Conservation (phyloP, 768 basidiomycete species). For the Filobasidium floriforme region DNA sequence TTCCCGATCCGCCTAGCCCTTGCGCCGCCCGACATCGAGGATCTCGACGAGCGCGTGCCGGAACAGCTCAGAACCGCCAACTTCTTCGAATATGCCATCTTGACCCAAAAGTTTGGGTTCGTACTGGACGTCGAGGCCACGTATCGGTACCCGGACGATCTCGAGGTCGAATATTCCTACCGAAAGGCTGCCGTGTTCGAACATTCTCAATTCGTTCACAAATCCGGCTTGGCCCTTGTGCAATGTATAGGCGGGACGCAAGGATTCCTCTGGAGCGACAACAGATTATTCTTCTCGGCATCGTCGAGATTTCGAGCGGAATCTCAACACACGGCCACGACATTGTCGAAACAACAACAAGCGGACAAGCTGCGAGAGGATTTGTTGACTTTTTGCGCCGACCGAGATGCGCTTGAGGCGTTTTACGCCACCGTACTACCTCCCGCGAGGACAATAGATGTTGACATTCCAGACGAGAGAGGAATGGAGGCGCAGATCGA, state of each 20-base stretch:
- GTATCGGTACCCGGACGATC: constrained; percentile 64
- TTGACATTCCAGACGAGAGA: neutral
- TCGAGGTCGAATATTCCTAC: constrained; percentile 85
- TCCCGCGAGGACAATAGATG: constrained; percentile 40
- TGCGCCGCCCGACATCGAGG: constrained; percentile 60
- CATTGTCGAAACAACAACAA: constrained; percentile 50
- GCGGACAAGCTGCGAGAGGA: constrained; percentile 59
- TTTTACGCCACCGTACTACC: constrained; percentile 72
- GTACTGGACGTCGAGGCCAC: constrained; percentile 65
- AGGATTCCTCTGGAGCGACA: constrained; percentile 83
- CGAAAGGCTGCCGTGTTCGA: constrained; percentile 61
- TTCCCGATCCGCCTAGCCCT: constrained; percentile 71
- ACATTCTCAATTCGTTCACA: constrained; percentile 87
- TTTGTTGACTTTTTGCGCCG: constrained; percentile 61
- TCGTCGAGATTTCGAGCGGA: constrained; percentile 38
- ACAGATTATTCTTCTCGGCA: constrained; percentile 53
- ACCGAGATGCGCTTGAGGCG: constrained; percentile 51
- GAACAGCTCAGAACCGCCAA: constrained; percentile 54
- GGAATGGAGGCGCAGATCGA: too few species aligned
- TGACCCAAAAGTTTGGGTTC: constrained; percentile 65
- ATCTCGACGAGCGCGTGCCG: constrained; percentile 61
- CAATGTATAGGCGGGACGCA: constrained; percentile 71
- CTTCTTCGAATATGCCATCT: constrained; percentile 73
- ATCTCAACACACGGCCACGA: constrained; percentile 18
- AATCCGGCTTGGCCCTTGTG: constrained; percentile 78